Conservation (phyloP, 2,329 filamentous ascomycete genomes). For the Cadophora sp. region DNA sequence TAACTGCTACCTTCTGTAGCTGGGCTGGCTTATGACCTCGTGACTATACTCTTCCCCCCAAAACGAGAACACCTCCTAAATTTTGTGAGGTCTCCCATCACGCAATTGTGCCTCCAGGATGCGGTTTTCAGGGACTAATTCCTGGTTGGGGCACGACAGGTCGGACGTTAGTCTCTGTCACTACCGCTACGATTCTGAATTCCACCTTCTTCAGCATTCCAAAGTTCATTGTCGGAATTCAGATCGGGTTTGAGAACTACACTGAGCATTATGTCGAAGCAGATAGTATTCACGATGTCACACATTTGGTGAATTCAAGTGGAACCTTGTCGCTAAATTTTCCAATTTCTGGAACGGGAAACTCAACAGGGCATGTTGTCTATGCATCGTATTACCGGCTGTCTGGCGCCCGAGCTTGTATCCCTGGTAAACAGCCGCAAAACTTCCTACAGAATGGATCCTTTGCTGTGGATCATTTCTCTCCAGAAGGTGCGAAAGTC, state of each 20-base stretch:
- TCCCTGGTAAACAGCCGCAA: constrained; percentile 27
- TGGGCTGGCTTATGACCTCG: not conserved
- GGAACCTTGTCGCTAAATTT: not conserved
- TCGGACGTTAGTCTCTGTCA: not conserved
- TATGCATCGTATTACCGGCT: constrained; percentile 4
- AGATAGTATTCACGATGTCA: constrained; percentile 10
- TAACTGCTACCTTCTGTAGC: not conserved
- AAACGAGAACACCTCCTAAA: not conserved
- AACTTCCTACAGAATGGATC: constrained; percentile 47
- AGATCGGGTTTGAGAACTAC: constrained; percentile 1
- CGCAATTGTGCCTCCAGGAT: not conserved
- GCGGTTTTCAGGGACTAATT: not conserved
- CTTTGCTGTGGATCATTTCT: constrained; percentile 50
- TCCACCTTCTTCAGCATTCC: not conserved
- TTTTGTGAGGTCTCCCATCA: not conserved
- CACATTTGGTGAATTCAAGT: constrained; percentile 7
- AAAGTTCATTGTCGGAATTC: not conserved
- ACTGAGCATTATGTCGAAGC: not conserved
- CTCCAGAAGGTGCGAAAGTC: constrained; percentile 41
- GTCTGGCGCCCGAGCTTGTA: constrained; percentile 8
- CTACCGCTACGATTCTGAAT: not conserved
- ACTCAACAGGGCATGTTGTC: constrained; percentile 5
- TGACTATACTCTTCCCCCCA: not conserved
- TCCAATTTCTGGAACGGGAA: constrained; percentile 2
- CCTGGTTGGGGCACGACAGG: not conserved